Evolutionary conservation across 2,329 filamentous ascomycete species (phyloP).

Genomic region (Aciculosporium take): DNA sequence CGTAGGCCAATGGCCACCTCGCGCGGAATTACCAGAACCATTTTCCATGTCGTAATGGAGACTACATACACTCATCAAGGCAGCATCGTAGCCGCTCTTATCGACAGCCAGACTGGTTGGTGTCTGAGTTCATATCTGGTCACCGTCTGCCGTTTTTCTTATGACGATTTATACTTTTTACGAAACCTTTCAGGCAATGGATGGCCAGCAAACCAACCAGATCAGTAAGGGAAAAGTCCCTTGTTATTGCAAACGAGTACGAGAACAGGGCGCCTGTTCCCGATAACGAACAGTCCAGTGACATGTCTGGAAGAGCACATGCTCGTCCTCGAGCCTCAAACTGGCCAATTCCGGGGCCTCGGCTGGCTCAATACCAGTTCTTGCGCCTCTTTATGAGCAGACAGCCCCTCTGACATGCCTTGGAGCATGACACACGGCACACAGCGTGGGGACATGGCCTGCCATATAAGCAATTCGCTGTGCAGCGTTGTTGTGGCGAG

Average conservation of each 20-base stretch:
- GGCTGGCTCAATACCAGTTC: neutral
- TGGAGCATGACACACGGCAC: neutral
- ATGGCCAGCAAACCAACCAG: no score
- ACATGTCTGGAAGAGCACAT: neutral
- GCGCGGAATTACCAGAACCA: conserved; percentile 10
- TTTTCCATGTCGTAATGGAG: conserved; percentile 36
- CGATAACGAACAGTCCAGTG: conserved; percentile 9
- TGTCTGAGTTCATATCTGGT: neutral
- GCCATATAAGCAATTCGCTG: neutral
- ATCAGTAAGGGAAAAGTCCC: conserved; percentile 4
- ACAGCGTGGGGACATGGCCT: neutral
- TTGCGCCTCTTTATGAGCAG: neutral
- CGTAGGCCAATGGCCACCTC: no score
- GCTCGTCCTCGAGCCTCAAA: conserved; percentile 1
- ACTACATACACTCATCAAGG: neutral
- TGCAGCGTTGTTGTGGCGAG: neutral
- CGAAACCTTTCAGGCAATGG: no score
- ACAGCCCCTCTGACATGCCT: neutral
- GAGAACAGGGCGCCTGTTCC: conserved; percentile 12
- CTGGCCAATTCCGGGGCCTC: conserved; percentile 1
- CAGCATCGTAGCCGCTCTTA: conserved; percentile 2
- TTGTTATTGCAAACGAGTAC: conserved; percentile 17
- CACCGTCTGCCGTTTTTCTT: neutral
- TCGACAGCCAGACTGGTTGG: neutral
- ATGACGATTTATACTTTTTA: neutral